Conservation (phyloP, 306 rosid genomes). For the Spatholobus suberectus region DNA sequence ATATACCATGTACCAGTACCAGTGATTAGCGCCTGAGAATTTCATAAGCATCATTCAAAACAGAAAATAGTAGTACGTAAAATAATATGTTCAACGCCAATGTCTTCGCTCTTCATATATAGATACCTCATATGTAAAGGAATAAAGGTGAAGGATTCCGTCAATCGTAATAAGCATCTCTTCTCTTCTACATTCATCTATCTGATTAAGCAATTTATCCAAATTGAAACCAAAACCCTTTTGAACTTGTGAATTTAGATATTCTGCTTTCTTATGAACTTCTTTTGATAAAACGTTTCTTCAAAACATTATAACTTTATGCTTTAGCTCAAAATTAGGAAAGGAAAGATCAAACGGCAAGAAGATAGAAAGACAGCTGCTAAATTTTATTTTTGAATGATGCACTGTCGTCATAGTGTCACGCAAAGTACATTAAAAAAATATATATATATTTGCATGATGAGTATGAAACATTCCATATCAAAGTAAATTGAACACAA, state of each 20-base stretch:
- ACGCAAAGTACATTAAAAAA: no score
- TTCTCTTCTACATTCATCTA: conserved; percentile 12
- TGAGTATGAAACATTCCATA: background rate
- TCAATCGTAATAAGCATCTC: background rate
- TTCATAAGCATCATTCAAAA: conserved; percentile 9
- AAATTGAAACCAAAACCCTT: conserved; percentile 31
- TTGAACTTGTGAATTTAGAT: background rate
- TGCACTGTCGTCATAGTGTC: background rate
- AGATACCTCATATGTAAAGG: background rate
- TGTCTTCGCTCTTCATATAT: background rate
- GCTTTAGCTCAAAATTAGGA: conserved; percentile 1
- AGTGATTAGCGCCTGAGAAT: background rate
- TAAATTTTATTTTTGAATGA: background rate
- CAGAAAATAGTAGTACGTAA: background rate
- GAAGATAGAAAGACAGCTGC: background rate
- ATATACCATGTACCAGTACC: background rate
- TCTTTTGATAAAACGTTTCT: background rate
- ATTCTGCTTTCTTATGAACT: background rate
- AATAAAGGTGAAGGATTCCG: conserved; percentile 17
- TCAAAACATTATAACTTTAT: background rate
- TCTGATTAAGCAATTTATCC: conserved; percentile 20
- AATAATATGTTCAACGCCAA: background rate
- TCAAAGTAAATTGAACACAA: background rate
- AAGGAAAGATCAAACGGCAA: background rate
- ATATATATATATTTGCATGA: background rate